Base-by-base conservation (phyloP, 352 stramenopile genomes). In the Pythium aphanidermatum region DNA sequence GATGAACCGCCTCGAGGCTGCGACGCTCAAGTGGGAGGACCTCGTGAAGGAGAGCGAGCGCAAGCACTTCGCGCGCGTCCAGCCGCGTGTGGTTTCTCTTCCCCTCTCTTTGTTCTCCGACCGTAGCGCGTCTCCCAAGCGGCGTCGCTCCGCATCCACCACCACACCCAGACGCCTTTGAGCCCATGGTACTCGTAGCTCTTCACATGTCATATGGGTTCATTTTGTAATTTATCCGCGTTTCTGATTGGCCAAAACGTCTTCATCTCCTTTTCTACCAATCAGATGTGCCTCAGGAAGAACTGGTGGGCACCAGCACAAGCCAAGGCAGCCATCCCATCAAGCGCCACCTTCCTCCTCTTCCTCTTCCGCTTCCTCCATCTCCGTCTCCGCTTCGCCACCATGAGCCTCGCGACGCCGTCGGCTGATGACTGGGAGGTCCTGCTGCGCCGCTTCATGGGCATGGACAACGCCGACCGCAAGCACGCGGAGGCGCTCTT, bases 391-490 rank as follows among this genome's bases (percentile, higher is more conserved):
- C 14, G 9, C 14, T 14, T 33, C 26, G 11, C 7, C 25, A 46
- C 35, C 19, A 64, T 70, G 52, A 60, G 55, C 46, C 39, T 27
- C 4, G 24, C 42, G 41, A 41, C 38, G 49, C 41, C 52, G 31
- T 58, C 48, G 26, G 51, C 40, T 3, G 51, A 65, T 35, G 68
- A 80, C 46, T 88, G 68, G 72, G 71, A 88, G 44, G 44, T 63
- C 57, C 61, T 92, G 57, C 66, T 92, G 4, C 83, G 74, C 64
- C 73, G 67, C 37, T 67, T 92, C 19, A 70, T 92, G 57, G 60
- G 70, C 31, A 67, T 73, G 14, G 76, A 92, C 65, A 92, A 92
- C 56, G 49, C 55, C 20, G 67, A 75, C 46, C 76, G 79, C 46
- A 87, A 89, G 38, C 60, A 50, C 30, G 79, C 79, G 25, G 76